Evolutionary conservation across 1,139 yeast species (phyloP), one percentile per base, ranked within the genome.

Genomic region (Pneumocystis wakefieldiae): DNA sequence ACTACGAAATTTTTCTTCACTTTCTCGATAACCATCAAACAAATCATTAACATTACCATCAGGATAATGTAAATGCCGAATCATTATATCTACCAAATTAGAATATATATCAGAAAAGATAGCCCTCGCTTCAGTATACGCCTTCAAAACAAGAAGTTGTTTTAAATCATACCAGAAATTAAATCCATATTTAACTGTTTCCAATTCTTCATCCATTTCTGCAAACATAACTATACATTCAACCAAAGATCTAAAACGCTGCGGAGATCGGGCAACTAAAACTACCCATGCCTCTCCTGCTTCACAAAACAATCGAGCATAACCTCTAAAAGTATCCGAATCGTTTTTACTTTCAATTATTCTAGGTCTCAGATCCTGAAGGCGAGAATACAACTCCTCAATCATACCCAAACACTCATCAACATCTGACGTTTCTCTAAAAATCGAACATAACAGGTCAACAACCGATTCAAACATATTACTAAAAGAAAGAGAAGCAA

Each of bases 251-350:
- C 82, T 80, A 75, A 89, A 92, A 64, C 80, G 81, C 61, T 76
- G 75, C 0, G 97, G 95, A 65, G 81, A 78, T 70, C 83, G 84
- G 7, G 95, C 92, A 64, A 91, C 83, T 42, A 87, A 77, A 42
- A 87, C 87, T 73, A 89, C 94, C 98, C 98, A 94, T 1, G 95
- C 81, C 73, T 91, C 97, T 66, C 96, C 96, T 1, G 97, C 95
- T 70, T 90, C 96, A 24, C 91, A 88, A 73, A 87, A 88, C 61
- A 94, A 74, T 70, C 92, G 79, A 0, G 95, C 83, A 66, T 87
- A 76, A 32, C 88, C 85, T 65, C 86, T 84, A 71, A 87, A 81
- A 36, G 82, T 78, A 63, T 88, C 95, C 0, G 83, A 78, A 71
- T 88, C 95, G 67, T 85, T 86, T 65, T 75, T 75, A 61, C 75